Percentiles rank a stretch among this genome's conserved stretches.
Evolutionary conservation across 2,329 filamentous ascomycete genomes (phyloP).

Genomic region (Tolypocladium amazonense): DNA sequence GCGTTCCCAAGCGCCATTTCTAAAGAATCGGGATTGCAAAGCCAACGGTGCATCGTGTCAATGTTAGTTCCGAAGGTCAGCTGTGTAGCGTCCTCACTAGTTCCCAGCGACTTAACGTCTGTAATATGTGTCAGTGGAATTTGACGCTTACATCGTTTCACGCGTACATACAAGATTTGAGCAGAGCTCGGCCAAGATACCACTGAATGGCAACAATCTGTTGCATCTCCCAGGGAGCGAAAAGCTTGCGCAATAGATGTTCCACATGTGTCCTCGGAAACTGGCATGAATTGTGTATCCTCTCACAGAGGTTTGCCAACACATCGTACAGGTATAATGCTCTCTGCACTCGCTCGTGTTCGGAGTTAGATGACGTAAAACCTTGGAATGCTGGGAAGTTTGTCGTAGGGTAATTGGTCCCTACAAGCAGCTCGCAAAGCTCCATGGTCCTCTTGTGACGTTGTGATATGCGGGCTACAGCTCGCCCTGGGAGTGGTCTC

Average conservation of each 20-base stretch:
- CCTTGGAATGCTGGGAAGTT: too few species aligned
- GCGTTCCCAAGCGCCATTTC: neutral
- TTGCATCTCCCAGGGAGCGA: neutral
- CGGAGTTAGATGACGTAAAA: too few species aligned
- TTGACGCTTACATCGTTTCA: neutral
- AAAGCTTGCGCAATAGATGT: neutral
- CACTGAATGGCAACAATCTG: neutral
- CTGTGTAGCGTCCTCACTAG: neutral
- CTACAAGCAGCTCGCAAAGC: too few species aligned
- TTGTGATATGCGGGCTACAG: too few species aligned
- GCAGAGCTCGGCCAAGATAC: neutral
- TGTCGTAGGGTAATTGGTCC: too few species aligned
- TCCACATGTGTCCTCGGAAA: too few species aligned
- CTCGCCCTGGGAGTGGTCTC: too few species aligned
- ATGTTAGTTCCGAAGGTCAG: neutral
- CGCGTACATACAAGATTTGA: neutral
- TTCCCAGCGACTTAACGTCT: neutral
- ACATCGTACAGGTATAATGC: too few species aligned
- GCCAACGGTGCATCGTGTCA: neutral
- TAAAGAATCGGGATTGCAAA: neutral
- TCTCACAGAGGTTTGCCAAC: too few species aligned
- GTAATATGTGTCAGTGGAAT: neutral
- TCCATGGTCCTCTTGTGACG: too few species aligned
- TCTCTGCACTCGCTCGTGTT: too few species aligned
- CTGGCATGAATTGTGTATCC: too few species aligned